These are phyloP conservation scores for Bipolaris zeicola DNA, from an alignment of 2,329 filamentous ascomycete genomes.

Conservation along the genomic window DNA sequence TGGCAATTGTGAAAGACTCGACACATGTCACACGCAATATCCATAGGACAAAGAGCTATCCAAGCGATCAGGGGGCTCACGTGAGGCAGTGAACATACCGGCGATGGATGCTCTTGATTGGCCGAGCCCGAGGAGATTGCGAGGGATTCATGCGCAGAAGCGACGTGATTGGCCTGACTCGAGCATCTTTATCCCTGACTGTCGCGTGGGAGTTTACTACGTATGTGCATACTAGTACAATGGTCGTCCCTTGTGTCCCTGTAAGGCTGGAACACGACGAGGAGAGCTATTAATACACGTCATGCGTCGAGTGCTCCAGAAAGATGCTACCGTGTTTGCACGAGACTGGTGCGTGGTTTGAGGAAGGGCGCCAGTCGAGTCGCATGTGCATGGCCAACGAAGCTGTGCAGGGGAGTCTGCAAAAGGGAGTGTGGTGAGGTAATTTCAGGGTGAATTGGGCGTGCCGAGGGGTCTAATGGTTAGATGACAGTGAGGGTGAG, in stretches of 20 bases:
- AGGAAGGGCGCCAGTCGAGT: neutral
- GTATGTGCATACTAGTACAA: neutral
- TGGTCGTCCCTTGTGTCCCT: neutral
- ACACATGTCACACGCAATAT: neutral
- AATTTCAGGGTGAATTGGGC: slow-evolving; percentile 8
- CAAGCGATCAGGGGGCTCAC: neutral
- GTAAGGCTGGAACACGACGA: neutral
- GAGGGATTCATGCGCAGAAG: slow-evolving; percentile 4
- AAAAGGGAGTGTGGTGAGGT: neutral
- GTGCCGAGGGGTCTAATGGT: neutral
- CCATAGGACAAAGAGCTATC: neutral
- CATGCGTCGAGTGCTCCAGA: neutral
- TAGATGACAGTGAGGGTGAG: slow-evolving; percentile 5
- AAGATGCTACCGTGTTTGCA: neutral
- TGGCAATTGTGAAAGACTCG: neutral
- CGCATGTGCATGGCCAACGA: neutral
- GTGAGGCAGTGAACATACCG: neutral
- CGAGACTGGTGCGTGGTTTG: neutral
- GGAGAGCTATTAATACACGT: neutral
- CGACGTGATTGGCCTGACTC: slow-evolving; percentile 11
- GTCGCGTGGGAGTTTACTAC: slow-evolving; percentile 2
- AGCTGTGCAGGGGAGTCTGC: neutral
- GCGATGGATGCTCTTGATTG: slow-evolving; percentile 5
- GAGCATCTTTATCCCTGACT: neutral
- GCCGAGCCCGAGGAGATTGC: slow-evolving; percentile 6